A percentile compares a stretch with the other conserved stretches of the same genome.
Evolutionary conservation across 2,329 filamentous ascomycete species (phyloP).

Genomic region (Fusarium domesticum): DNA sequence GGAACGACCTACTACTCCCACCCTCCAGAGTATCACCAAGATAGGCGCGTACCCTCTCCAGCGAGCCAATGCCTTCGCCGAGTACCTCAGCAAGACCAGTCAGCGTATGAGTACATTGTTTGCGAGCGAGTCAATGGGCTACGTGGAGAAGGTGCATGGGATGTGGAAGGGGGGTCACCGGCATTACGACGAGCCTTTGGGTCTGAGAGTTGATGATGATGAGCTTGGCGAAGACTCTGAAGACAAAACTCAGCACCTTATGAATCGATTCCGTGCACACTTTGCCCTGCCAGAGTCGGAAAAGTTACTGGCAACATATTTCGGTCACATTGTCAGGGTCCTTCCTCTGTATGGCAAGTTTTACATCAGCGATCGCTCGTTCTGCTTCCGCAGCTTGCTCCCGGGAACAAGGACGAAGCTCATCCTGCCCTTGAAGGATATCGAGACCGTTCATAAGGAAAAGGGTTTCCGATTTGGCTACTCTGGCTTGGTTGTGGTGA

Average conservation of each 20-base stretch:
- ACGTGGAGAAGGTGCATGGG: slow-evolving; percentile 92
- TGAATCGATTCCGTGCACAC: slow-evolving; percentile 82
- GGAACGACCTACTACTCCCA: slow-evolving; percentile 36
- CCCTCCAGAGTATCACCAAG: slow-evolving; percentile 52
- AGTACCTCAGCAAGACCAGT: slow-evolving; percentile 74
- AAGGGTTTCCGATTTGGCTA: slow-evolving; percentile 93
- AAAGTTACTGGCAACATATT: slow-evolving; percentile 83
- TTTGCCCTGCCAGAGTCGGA: slow-evolving; percentile 86
- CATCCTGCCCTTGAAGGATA: slow-evolving; percentile 83
- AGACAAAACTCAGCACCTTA: slow-evolving; percentile 61
- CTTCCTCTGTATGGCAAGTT: slow-evolving; percentile 94
- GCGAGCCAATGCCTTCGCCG: slow-evolving; percentile 77
- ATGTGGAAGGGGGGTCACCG: slow-evolving; percentile 93
- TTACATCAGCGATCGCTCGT: slow-evolving; percentile 81
- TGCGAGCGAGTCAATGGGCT: slow-evolving; percentile 90
- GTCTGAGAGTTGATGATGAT: slow-evolving; percentile 53
- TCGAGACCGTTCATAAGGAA: slow-evolving; percentile 91
- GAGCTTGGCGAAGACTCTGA: slow-evolving; percentile 57
- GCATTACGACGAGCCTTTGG: slow-evolving; percentile 71
- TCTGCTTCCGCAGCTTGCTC: slow-evolving; percentile 90
- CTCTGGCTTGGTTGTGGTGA: slow-evolving; percentile 85
- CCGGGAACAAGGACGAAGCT: slow-evolving; percentile 89
- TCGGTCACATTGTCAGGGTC: slow-evolving; percentile 85
- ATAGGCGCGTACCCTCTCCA: slow-evolving; percentile 77
- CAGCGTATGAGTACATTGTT: slow-evolving; percentile 79